A percentile compares a stretch with the other conserved stretches of the same genome.
Evolutionary conservation across 1,284 basidiomycete genomes (phyloP).

Genomic region (Fistulina hepatica): DNA sequence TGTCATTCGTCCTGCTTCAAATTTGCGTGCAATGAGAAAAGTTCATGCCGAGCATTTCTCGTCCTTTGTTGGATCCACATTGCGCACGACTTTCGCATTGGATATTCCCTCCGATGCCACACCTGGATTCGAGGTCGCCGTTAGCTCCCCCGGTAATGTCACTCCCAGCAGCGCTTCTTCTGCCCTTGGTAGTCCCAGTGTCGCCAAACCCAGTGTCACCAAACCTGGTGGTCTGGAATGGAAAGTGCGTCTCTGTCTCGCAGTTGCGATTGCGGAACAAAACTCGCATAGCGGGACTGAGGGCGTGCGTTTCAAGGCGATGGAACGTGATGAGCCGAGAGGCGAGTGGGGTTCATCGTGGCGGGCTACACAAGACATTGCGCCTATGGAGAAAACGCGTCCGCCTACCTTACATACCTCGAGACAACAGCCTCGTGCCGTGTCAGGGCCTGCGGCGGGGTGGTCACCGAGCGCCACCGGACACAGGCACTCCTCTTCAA

Average conservation of each 20-base stretch:
- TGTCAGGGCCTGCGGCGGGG: slow-evolving; percentile 21
- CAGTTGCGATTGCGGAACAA: slow-evolving; percentile 58
- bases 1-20: slow-evolving; percentile 31
- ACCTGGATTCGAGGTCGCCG: slow-evolving; percentile 67
- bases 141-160: slow-evolving; percentile 26
- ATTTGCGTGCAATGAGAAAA: slow-evolving; percentile 34
- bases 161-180: not conserved
- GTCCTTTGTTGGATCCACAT: slow-evolving; percentile 58
- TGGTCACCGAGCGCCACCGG: too few species aligned
- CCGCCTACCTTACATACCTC: slow-evolving; percentile 9
- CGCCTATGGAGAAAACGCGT: slow-evolving; percentile 39
- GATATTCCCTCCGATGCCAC: slow-evolving; percentile 85
- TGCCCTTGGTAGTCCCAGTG: too few species aligned
- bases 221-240: slow-evolving; percentile 84
- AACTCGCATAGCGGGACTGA: slow-evolving; percentile 33
- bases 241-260: slow-evolving; percentile 72
- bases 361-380: slow-evolving; percentile 44
- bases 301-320: slow-evolving; percentile 41
- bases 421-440: too few species aligned
- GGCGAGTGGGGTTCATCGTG: slow-evolving; percentile 64
- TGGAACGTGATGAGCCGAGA: slow-evolving; percentile 44
- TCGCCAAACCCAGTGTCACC: too few species aligned
- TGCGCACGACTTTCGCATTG: slow-evolving; percentile 72
- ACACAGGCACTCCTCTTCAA: not conserved
- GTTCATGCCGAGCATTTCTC: slow-evolving; percentile 78